Conservation (phyloP, 495 filamentous ascomycete species). For the Parathielavia appendiculata region DNA sequence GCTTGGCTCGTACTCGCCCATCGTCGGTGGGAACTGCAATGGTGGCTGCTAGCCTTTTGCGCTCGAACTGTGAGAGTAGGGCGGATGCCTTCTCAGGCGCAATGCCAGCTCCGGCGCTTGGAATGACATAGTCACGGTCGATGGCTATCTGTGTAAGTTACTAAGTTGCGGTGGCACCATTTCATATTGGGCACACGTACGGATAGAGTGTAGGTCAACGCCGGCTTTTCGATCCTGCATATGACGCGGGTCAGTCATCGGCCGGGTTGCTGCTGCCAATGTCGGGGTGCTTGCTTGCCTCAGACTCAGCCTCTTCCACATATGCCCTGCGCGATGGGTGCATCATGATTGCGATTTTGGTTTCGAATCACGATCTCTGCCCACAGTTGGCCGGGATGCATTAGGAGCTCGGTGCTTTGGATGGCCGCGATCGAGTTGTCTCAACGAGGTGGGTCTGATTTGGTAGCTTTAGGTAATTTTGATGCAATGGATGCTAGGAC, state of each 20-base stretch:
- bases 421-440: background rate
- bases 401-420: background rate
- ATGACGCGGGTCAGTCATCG: slow-evolving; percentile 29
- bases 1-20: slow-evolving; percentile 68
- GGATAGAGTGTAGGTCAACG: slow-evolving; percentile 73
- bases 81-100: slow-evolving; percentile 85
- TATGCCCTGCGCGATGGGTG: slow-evolving; percentile 94
- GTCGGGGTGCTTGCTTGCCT: slow-evolving; percentile 55
- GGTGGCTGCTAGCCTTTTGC: slow-evolving; percentile 79
- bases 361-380: background rate
- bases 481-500: too few relatives aligned
- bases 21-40: slow-evolving; percentile 97
- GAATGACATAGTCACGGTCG: slow-evolving; percentile 82
- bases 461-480: too few relatives aligned
- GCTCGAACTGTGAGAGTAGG: slow-evolving; percentile 81
- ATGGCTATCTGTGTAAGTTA: slow-evolving; percentile 50
- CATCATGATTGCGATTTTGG: slow-evolving; percentile 49
- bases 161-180: background rate
- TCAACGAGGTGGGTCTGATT: background rate
- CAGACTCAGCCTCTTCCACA: slow-evolving; percentile 75
- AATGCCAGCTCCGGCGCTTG: slow-evolving; percentile 64
- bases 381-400: background rate
- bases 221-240: slow-evolving; percentile 54
- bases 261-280: slow-evolving; percentile 27
- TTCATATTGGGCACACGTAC: slow-evolving; percentile 45